Percentiles rank a stretch among this genome's conserved stretches.
Evolutionary conservation across 345 rosid species (phyloP).

Genomic region (Brassica nigra): DNA sequence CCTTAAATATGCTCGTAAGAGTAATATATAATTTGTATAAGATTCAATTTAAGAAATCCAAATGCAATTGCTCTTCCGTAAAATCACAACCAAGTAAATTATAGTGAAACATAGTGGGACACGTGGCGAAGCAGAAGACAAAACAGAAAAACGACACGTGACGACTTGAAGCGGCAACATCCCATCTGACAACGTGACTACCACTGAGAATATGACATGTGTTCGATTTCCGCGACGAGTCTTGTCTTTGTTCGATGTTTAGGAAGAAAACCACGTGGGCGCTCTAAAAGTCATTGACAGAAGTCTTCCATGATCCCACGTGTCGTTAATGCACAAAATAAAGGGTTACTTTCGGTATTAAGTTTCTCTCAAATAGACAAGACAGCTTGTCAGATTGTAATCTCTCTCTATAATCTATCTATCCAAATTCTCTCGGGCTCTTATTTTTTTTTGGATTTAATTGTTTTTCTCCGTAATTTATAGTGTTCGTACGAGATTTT

Average conservation of each 20-base stretch:
- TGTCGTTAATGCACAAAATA: constrained; percentile 24
- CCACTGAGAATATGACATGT: background rate
- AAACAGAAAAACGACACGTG: background rate
- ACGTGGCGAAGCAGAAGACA: background rate
- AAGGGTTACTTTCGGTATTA: constrained; percentile 21
- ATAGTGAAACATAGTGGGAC: background rate
- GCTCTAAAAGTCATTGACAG: background rate
- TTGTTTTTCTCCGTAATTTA: background rate
- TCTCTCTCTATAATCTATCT: background rate
- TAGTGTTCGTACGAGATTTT: background rate
- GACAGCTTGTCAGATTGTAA: background rate
- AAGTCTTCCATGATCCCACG: constrained; percentile 19
- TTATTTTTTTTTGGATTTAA: background rate
- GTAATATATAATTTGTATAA: too few relatives aligned
- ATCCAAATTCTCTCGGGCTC: constrained; percentile 24
- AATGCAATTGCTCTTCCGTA: background rate
- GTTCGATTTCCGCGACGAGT: background rate
- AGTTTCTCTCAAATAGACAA: background rate
- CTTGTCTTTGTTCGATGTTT: background rate
- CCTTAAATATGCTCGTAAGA: too few relatives aligned
- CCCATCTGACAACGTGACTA: background rate
- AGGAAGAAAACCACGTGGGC: background rate
- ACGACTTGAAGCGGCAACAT: background rate
- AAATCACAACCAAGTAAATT: background rate
- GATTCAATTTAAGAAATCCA: background rate